Conservation (phyloP, 2,329 filamentous ascomycete species). For the Pezizomycotina sp. region DNA sequence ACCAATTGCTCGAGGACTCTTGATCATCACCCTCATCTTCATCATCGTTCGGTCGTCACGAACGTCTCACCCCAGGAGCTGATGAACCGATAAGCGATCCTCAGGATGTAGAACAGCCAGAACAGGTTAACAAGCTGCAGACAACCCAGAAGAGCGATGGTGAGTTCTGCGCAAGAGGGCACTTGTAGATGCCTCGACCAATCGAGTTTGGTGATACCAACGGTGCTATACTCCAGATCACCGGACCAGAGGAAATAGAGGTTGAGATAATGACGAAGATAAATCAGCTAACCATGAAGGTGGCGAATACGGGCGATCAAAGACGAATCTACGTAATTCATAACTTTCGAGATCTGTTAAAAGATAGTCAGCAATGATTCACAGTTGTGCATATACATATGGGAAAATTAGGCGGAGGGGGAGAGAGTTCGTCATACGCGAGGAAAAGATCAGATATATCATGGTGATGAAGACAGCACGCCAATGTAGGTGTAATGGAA, state of each 20-base stretch:
- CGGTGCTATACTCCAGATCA: constrained; percentile 55
- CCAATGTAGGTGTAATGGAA: constrained; percentile 97
- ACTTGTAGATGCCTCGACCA: constrained; percentile 66
- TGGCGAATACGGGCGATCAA: constrained; percentile 69
- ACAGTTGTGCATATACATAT: constrained; percentile 2
- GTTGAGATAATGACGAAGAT: constrained; percentile 75
- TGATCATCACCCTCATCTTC: constrained; percentile 41
- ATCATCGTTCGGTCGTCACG: constrained; percentile 58
- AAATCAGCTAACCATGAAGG: constrained; percentile 73
- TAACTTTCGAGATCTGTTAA: constrained; percentile 62
- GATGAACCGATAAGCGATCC: constrained; percentile 57
- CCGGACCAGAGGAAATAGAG: constrained; percentile 59
- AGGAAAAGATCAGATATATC: constrained; percentile 94
- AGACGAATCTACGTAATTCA: constrained; percentile 73
- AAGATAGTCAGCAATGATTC: constrained; percentile 10
- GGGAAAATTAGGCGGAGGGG: constrained; percentile 8
- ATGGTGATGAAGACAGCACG: constrained; percentile 83
- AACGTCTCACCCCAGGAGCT: constrained; percentile 37
- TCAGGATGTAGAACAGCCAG: constrained; percentile 62
- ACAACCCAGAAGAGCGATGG: constrained; percentile 44
- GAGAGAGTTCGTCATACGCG: constrained; percentile 43
- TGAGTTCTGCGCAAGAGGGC: constrained; percentile 49
- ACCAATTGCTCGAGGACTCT: constrained; percentile 25
- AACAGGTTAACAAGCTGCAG: constrained; percentile 65
- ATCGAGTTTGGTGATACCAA: constrained; percentile 59